Base-by-base conservation (phyloP, 495 filamentous ascomycete species). In the Cercophora newfieldiana region DNA sequence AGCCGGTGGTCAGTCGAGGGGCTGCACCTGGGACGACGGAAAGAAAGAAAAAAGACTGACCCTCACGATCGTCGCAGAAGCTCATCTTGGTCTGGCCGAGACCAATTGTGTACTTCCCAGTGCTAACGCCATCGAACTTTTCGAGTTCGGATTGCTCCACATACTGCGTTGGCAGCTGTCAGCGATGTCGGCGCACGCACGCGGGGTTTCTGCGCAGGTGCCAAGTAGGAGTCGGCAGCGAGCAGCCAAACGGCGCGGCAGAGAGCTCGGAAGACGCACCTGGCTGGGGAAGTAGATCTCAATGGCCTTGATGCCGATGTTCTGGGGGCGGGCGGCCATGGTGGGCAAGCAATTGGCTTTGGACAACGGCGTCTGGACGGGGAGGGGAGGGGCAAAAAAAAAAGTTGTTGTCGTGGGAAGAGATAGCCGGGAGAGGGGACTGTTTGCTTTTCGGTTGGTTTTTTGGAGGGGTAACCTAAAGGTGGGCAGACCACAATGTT, bases 251-350 rank as follows among this genome's bases (percentile, higher is more conserved):
- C 37, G 59, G 3, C 3, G 54, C 7, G 24, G 31, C 54, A 47
- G 44, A 55, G 28, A 37, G 24, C 14, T 7, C 44, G 29, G 31
- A 26, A 64, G 48, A 80, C 90, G 66, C 81, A 97, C 95, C 88
- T 97, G 95, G 78, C 86, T 91, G 61, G 95, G 95, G 78, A 96
- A 96, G 82, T 99, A 99, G 77, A 99, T 90, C 83, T 98, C 95
- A 80, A 99, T 95, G 92, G 91, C 95, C 86, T 98, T 99, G 80
- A 99, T 97, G 87, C 95, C 95, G 76, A 99, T 91, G 82, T 97
- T 98, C 79, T 94, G 89, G 65, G 95, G 92, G 78, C 92, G 91
- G 69, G 91, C 73, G 73, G 91, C 87, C 95, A 97, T 98, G 71
- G 70, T 89, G 66, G 70, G 65, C 59, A 55, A 71, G 65, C 67